These are phyloP conservation scores for Boletellus ananas DNA, from an alignment of 768 basidiomycete species.

Conservation along the genomic window DNA sequence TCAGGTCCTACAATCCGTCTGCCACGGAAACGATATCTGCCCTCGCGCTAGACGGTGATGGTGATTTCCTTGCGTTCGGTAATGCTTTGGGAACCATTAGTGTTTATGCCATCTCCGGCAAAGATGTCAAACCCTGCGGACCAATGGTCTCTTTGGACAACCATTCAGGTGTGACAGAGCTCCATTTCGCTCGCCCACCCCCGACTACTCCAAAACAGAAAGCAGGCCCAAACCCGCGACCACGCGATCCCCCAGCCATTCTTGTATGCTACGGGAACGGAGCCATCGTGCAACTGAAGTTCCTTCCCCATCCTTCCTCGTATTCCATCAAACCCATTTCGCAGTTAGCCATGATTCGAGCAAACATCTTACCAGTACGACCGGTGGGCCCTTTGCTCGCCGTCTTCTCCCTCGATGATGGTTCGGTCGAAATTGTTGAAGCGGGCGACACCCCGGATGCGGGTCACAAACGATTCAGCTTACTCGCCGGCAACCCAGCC, in stretches of 20 bases:
- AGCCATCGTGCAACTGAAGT: conserved; percentile 48
- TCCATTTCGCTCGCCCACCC: conserved; percentile 40
- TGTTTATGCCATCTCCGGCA: conserved; percentile 54
- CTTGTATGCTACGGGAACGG: conserved; percentile 61
- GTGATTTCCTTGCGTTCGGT: conserved; percentile 66
- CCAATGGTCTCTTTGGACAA: conserved; percentile 41
- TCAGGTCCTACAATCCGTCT: conserved; percentile 47
- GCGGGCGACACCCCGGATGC: conserved; percentile 42
- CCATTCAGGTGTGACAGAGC: conserved; percentile 48
- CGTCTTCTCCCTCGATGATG: conserved; percentile 63
- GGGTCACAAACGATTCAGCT: conserved; percentile 42
- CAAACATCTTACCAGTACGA: conserved; percentile 46
- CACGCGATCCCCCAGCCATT: conserved; percentile 26
- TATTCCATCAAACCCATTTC: conserved; percentile 44
- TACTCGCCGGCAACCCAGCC: conserved; percentile 56
- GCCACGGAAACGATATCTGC: conserved; percentile 51
- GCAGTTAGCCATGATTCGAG: conserved; percentile 41
- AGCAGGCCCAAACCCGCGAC: conserved; percentile 10
- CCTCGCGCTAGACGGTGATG: conserved; percentile 59
- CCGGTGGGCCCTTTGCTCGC: conserved; percentile 47
- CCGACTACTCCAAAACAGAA: conserved; percentile 15
- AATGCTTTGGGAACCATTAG: conserved; percentile 63
- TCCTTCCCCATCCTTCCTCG: conserved; percentile 19
- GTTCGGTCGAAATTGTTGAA: conserved; percentile 60
- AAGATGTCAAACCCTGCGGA: conserved; percentile 35